Evolutionary conservation across 2,329 filamentous ascomycete genomes (phyloP).

Genomic region (Exophiala lecanii-corni): DNA sequence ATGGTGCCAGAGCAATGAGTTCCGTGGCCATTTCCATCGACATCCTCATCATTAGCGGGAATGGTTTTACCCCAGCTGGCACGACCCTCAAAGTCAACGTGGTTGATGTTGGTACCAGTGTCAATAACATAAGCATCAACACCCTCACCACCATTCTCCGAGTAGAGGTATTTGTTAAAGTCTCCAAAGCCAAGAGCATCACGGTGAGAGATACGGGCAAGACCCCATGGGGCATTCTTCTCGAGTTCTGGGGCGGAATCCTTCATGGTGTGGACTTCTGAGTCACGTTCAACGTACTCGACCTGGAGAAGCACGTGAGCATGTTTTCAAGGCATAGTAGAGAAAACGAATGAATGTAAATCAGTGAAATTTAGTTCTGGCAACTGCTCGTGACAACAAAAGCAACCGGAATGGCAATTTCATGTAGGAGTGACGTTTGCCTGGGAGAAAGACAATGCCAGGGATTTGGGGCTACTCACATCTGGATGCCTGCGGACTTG

Average conservation of each 20-base stretch:
- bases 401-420: too few relatives aligned
- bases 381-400: slow-evolving; percentile 3
- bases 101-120: slow-evolving; percentile 87
- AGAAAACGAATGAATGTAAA: too few relatives aligned
- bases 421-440: too few relatives aligned
- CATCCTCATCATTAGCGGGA: slow-evolving; percentile 70
- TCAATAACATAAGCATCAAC: slow-evolving; percentile 99
- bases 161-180: slow-evolving; percentile 98
- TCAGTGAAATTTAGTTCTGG: too few relatives aligned
- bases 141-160: slow-evolving; percentile 85
- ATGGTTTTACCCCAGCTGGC: slow-evolving; percentile 97
- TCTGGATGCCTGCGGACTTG: slow-evolving; percentile 91
- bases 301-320: slow-evolving; percentile 55
- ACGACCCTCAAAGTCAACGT: slow-evolving; percentile 96
- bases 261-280: slow-evolving; percentile 77
- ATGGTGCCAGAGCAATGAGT: slow-evolving; percentile 99
- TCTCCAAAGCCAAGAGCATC: slow-evolving; percentile 72
- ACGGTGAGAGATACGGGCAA: slow-evolving; percentile 96
- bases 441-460: too few relatives aligned
- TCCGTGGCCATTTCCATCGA: slow-evolving; percentile 95
- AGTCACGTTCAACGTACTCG: slow-evolving; percentile 93
- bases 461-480: slow-evolving; percentile 73
- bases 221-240: slow-evolving; percentile 96
- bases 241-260: slow-evolving; percentile 54
- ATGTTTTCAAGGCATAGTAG: too few relatives aligned